Evolutionary conservation across 768 basidiomycete species (phyloP).

Genomic region (Phylloporus sp.): DNA sequence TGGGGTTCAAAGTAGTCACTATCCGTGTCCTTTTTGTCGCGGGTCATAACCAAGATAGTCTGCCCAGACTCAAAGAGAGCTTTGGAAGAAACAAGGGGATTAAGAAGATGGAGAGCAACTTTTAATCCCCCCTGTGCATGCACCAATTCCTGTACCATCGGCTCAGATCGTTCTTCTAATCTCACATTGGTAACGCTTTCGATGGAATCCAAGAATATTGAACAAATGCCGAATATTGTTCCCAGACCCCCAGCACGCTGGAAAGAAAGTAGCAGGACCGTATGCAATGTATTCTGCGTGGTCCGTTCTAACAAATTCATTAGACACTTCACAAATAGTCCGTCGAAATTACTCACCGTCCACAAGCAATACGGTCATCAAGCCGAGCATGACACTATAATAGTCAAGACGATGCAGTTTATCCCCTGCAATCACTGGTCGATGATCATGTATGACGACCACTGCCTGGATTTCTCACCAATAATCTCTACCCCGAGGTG

Average conservation of each 20-base stretch:
- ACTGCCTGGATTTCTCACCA: slow-evolving; percentile 39
- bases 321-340: neutral
- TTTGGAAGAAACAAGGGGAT: slow-evolving; percentile 72
- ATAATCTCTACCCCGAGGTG: slow-evolving; percentile 54
- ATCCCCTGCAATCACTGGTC: slow-evolving; percentile 31
- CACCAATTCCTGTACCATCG: slow-evolving; percentile 57
- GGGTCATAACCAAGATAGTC: slow-evolving; percentile 62
- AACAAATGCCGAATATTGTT: slow-evolving; percentile 55
- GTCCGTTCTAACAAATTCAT: slow-evolving; percentile 57
- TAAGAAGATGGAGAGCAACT: slow-evolving; percentile 71
- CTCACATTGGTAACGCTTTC: slow-evolving; percentile 44
- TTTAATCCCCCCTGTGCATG: slow-evolving; percentile 81
- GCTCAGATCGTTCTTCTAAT: slow-evolving; percentile 53
- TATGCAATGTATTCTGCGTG: slow-evolving; percentile 69
- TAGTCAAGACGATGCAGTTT: slow-evolving; percentile 43
- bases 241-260: slow-evolving; percentile 67
- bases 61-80: slow-evolving; percentile 83
- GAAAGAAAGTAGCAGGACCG: slow-evolving; percentile 73
- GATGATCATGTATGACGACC: slow-evolving; percentile 12
- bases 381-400: slow-evolving; percentile 50
- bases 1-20: slow-evolving; percentile 78
- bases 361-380: slow-evolving; percentile 48
- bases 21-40: slow-evolving; percentile 77
- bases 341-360: slow-evolving; percentile 41
- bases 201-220: slow-evolving; percentile 51